Evolutionary conservation across 2,329 filamentous ascomycete species (phyloP).

Genomic region (Neofusicoccum ribis): DNA sequence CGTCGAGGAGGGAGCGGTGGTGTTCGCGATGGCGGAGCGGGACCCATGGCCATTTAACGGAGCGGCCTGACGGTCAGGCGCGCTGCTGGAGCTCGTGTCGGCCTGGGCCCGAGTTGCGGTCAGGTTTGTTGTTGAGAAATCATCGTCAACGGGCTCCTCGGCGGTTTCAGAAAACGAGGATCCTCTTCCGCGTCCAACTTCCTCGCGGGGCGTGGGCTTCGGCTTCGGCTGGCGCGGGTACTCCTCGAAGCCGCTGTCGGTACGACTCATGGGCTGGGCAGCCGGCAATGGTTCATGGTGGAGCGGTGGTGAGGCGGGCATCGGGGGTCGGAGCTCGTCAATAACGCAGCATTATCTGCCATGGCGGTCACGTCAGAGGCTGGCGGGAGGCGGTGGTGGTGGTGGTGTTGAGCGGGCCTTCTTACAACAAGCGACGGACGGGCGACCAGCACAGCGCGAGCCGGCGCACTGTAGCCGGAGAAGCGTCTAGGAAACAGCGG

Average conservation of each 20-base stretch:
- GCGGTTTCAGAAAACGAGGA: slow-evolving; percentile 10
- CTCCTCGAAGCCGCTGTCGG: slow-evolving; percentile 20
- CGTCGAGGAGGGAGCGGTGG: not conserved
- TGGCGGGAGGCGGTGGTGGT: not conserved
- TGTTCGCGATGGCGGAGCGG: not conserved
- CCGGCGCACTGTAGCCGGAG: slow-evolving; percentile 16
- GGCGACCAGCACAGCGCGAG: slow-evolving; percentile 12
- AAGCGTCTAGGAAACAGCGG: not conserved
- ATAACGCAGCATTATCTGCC: slow-evolving; percentile 3
- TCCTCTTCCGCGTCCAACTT: not conserved
- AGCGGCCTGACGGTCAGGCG: not conserved
- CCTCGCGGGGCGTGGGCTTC: not conserved
- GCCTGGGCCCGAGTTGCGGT: not conserved
- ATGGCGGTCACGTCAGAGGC: not conserved
- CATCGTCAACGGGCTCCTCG: not conserved
- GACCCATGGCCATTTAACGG: not conserved
- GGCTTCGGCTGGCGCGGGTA: not conserved
- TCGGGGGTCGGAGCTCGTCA: slow-evolving; percentile 13
- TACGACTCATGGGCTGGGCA: slow-evolving; percentile 17
- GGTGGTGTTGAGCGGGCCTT: no score
- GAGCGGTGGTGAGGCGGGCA: not conserved
- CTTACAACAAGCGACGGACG: not conserved
- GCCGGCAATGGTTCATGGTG: not conserved
- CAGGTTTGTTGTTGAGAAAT: not conserved
- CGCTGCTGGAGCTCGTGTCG: not conserved